These are phyloP conservation scores for Hydrangea macrophylla DNA, from an alignment of 148 eudicot species.

Conservation along the genomic window DNA sequence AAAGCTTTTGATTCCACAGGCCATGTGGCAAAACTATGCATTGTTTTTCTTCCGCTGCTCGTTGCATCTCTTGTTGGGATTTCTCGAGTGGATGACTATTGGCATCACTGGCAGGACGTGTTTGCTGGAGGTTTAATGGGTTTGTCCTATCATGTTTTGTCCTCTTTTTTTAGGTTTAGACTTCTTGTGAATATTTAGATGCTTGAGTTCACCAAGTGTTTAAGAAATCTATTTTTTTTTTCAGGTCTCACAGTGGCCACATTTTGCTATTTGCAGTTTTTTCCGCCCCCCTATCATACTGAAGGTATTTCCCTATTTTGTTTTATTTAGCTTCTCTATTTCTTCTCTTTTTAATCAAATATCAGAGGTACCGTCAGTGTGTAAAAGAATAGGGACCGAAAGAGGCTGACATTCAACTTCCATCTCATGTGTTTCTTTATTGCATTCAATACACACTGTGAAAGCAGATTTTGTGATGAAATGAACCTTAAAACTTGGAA, in stretches of 20 bases:
- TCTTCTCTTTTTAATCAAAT: neutral
- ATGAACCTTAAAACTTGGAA: neutral
- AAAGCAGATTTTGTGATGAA: neutral
- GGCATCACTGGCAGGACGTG: slow-evolving; percentile 58
- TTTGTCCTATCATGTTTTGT: slow-evolving; percentile 12
- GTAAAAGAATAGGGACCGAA: neutral
- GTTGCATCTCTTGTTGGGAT: slow-evolving; percentile 40
- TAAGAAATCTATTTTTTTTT: neutral
- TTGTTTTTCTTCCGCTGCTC: slow-evolving; percentile 41
- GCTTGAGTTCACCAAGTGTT: neutral
- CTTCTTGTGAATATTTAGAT: no score
- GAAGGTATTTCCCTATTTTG: slow-evolving; percentile 17
- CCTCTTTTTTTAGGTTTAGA: neutral
- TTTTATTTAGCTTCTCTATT: neutral
- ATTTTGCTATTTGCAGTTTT: slow-evolving; percentile 31
- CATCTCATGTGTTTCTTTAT: neutral
- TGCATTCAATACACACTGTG: neutral
- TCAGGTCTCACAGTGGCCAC: slow-evolving; percentile 24
- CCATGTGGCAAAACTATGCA: slow-evolving; percentile 39
- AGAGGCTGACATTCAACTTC: neutral
- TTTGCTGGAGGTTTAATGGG: slow-evolving; percentile 48
- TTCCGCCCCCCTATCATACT: slow-evolving; percentile 25
- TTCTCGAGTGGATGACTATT: slow-evolving; percentile 48
- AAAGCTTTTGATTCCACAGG: slow-evolving; percentile 40
- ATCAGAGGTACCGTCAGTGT: neutral